These are phyloP conservation scores for Globisporangium yorkense DNA, from an alignment of 352 stramenopile species.

Conservation along the genomic window DNA sequence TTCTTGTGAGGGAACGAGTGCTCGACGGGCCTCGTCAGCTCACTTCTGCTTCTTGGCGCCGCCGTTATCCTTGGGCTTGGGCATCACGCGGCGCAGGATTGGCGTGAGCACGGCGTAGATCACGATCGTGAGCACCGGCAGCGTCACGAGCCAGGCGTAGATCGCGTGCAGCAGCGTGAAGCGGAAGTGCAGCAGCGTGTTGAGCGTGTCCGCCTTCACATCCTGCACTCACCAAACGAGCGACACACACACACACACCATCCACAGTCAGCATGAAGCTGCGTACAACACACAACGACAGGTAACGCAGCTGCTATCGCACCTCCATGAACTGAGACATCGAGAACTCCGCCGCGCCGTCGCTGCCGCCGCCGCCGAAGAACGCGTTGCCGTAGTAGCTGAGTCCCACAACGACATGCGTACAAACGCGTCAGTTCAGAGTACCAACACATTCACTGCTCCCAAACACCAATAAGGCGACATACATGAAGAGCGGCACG, in stretches of 20 bases:
- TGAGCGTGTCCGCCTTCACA: conserved; percentile 66
- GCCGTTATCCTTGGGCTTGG: conserved; percentile 28
- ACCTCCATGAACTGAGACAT: conserved; percentile 60
- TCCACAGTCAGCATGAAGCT: neutral
- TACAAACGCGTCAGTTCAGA: neutral
- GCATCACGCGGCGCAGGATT: conserved; percentile 60
- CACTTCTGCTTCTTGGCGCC: conserved; percentile 21
- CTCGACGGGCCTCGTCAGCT: neutral
- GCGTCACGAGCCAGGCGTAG: conserved; percentile 69
- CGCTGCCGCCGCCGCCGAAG: conserved; percentile 22
- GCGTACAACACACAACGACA: neutral
- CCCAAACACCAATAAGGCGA: neutral
- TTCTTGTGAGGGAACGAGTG: too few species aligned
- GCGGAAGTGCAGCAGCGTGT: conserved; percentile 69
- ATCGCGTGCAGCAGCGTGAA: conserved; percentile 77
- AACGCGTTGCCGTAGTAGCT: conserved; percentile 62
- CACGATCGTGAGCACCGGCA: conserved; percentile 51
- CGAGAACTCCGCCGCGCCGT: conserved; percentile 56
- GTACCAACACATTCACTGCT: neutral
- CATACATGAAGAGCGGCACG: conserved; percentile 75
- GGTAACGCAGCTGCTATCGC: neutral
- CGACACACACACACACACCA: neutral
- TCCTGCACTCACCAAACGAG: conserved; percentile 17
- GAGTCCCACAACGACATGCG: neutral
- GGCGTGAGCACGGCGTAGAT: conserved; percentile 66